Percentiles rank a stretch among this genome's conserved stretches.
Conservation (phyloP, 2,329 filamentous ascomycete genomes). For the Oidium heveae region DNA sequence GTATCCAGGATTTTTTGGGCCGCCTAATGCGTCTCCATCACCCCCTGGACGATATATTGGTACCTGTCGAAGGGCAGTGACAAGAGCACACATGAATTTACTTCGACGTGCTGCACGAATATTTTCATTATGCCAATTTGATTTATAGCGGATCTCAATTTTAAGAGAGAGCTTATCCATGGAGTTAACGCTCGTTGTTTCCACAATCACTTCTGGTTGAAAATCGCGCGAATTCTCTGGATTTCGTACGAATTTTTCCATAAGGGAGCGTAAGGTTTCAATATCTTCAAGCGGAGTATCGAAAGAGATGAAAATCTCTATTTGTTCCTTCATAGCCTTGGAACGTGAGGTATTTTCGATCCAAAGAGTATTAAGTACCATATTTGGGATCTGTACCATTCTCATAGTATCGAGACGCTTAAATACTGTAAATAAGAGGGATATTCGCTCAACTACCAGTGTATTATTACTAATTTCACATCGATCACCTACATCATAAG, state of each 20-base stretch:
- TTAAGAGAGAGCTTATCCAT: constrained; percentile 71
- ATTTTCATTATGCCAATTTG: constrained; percentile 70
- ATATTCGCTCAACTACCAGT: constrained; percentile 79
- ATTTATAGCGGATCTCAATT: constrained; percentile 75
- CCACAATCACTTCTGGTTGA: constrained; percentile 56
- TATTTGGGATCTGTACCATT: constrained; percentile 60
- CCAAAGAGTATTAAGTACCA: constrained; percentile 75
- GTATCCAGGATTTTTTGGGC: constrained; percentile 54
- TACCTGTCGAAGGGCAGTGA: constrained; percentile 61
- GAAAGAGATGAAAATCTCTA: constrained; percentile 59
- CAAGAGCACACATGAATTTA: constrained; percentile 91
- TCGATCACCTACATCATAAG: constrained; percentile 84
- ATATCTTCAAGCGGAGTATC: constrained; percentile 79
- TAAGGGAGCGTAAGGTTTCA: constrained; percentile 58
- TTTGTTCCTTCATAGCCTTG: constrained; percentile 65
- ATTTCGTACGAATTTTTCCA: constrained; percentile 60
- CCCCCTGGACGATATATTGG: constrained; percentile 67
- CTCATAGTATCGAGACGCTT: constrained; percentile 62
- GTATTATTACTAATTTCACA: constrained; percentile 44
- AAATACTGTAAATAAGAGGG: constrained; percentile 79
- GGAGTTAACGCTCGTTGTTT: constrained; percentile 54
- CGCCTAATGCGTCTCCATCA: constrained; percentile 33
- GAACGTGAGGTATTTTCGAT: constrained; percentile 83
- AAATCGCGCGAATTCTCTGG: constrained; percentile 82
- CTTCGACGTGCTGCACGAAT: constrained; percentile 60